phyloP scores from a whole-genome alignment of 2,329 filamentous ascomycete genomes.

The Colletotrichum costaricense region DNA sequence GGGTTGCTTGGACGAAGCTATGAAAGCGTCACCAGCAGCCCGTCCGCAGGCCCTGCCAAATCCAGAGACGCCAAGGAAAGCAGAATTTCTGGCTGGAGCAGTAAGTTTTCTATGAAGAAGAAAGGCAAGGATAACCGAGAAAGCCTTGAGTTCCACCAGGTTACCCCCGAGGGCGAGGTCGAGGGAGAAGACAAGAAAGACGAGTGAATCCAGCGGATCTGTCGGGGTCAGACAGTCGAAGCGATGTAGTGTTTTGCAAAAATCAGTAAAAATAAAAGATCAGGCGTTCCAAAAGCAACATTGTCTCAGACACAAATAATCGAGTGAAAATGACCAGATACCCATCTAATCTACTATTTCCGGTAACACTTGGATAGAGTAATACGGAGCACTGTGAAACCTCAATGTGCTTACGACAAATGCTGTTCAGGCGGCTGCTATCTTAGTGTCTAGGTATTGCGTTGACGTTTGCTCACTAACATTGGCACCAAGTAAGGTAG shows the following conservation, averaged over 20 bases:
- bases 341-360: too few species aligned
- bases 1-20: slow-evolving; percentile 60
- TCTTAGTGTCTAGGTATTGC: neutral
- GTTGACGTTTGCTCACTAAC: neutral
- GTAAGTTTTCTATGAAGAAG: slow-evolving; percentile 69
- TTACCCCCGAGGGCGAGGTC: slow-evolving; percentile 16
- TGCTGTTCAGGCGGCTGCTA: neutral
- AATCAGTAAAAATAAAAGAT: slow-evolving; percentile 5
- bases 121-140: slow-evolving; percentile 68
- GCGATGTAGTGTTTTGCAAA: slow-evolving; percentile 12
- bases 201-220: slow-evolving; percentile 14
- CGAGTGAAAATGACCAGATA: too few species aligned
- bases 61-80: slow-evolving; percentile 59
- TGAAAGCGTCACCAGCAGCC: slow-evolving; percentile 68
- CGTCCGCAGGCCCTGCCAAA: slow-evolving; percentile 63
- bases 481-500: neutral
- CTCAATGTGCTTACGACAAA: neutral
- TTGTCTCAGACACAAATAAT: too few species aligned
- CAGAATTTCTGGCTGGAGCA: slow-evolving; percentile 61
- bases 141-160: slow-evolving; percentile 62
- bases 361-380: neutral
- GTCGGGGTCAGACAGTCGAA: neutral
- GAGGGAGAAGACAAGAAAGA: slow-evolving; percentile 35
- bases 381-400: neutral
- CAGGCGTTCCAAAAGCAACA: neutral